Evolutionary conservation across 2,329 filamentous ascomycete genomes (phyloP).

Genomic region (Penicillium sp.): DNA sequence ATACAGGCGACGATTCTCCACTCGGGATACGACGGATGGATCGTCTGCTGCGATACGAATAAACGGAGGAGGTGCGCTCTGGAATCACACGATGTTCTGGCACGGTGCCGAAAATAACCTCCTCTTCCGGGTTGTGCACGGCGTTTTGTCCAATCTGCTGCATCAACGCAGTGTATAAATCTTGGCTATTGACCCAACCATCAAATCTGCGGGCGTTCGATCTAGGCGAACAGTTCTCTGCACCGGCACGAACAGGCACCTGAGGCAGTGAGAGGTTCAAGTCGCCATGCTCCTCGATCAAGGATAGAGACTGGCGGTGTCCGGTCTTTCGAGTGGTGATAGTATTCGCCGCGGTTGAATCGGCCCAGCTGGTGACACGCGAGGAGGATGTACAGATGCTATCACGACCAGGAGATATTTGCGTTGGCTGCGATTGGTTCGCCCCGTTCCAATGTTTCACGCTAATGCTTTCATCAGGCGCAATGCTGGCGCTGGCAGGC

Average conservation of each 20-base stretch:
- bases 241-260: not conserved
- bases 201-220: slow-evolving; percentile 16
- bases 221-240: slow-evolving; percentile 12
- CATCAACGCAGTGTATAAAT: slow-evolving; percentile 43
- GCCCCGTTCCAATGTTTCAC: not conserved
- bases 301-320: slow-evolving; percentile 38
- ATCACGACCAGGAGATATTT: slow-evolving; percentile 27
- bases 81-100: slow-evolving; percentile 29
- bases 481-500: not conserved
- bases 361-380: slow-evolving; percentile 48
- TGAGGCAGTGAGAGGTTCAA: slow-evolving; percentile 16
- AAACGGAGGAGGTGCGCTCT: slow-evolving; percentile 25
- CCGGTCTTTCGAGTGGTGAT: slow-evolving; percentile 30
- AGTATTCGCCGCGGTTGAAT: slow-evolving; percentile 44
- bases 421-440: slow-evolving; percentile 19
- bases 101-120: slow-evolving; percentile 28
- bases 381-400: slow-evolving; percentile 37
- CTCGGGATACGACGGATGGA: slow-evolving; percentile 33
- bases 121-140: slow-evolving; percentile 18
- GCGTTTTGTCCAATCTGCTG: slow-evolving; percentile 33
- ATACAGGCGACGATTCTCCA: slow-evolving; percentile 27
- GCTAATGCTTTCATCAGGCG: not conserved
- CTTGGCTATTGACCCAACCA: slow-evolving; percentile 34
- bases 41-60: slow-evolving; percentile 21
- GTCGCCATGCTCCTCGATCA: slow-evolving; percentile 42